These are phyloP conservation scores for Lupinus albus DNA, from an alignment of 306 rosid genomes.

Conservation along the genomic window DNA sequence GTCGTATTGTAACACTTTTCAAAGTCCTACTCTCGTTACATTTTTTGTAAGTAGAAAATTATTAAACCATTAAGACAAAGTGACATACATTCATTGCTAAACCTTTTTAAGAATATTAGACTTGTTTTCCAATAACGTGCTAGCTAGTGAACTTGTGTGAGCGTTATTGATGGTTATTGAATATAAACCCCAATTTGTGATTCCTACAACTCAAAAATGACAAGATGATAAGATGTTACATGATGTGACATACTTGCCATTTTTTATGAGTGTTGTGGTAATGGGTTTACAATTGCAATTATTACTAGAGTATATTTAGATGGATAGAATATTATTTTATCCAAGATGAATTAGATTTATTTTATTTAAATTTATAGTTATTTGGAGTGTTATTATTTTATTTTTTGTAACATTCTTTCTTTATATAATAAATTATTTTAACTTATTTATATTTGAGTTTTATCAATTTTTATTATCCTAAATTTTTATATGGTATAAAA, in stretches of 20 bases:
- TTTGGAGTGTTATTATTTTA: no score
- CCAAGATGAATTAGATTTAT: no score
- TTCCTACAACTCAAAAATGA: constrained; percentile 12
- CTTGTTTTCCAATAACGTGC: constrained; percentile 17
- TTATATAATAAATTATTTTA: no score
- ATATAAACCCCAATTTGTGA: background rate
- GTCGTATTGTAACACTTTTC: background rate
- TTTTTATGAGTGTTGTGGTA: constrained; percentile 12
- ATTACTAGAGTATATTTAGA: no score
- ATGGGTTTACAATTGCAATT: no score
- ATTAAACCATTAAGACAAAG: constrained; percentile 1
- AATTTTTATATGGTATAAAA: no score
- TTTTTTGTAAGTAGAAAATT: constrained; percentile 2
- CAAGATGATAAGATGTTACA: constrained; percentile 24
- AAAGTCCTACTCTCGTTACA: background rate
- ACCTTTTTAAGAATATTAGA: background rate
- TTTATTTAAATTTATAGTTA: no score
- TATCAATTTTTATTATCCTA: no score
- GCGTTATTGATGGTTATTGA: constrained; percentile 26
- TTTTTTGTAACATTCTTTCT: no score
- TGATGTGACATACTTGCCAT: constrained; percentile 30
- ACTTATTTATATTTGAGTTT: no score
- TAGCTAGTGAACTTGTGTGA: background rate
- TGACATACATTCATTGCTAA: background rate
- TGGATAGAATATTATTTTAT: no score